Base-by-base conservation (phyloP, 2,329 filamentous ascomycete species). In the Arthrobotrys pseudoclavata region DNA sequence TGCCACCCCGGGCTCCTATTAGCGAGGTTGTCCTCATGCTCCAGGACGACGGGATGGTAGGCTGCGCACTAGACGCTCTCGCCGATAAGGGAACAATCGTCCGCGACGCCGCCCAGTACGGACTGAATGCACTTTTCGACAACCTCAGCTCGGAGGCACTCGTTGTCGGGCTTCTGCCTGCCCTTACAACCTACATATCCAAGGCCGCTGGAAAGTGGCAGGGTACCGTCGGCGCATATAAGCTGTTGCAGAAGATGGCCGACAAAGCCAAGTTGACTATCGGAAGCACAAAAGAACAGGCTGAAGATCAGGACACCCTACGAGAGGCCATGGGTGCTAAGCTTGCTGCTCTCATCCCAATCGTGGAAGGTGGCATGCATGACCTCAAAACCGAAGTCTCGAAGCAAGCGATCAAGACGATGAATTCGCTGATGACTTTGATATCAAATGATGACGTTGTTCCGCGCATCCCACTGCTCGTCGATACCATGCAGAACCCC, bases 361-460 rank as follows among this genome's bases (percentile, higher is more conserved):
- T 97, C 50, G 94, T 96, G 71, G 96, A 98, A 85, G 88, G 87
- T 67, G 93, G 93, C 81, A 98, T 99, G 95, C 94, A 97, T 85
- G 96, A 99, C 84, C 87, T 99, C 83, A 99, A 99, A 87, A 83
- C 86, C 57, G 96, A 98, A 83, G 91, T 92, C 88, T 90, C 40
- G 84, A 98, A 97, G 86, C 92, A 96, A 86, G 91, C 96, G n/a
- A 86, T 92, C 82, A 91, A 92, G 84, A 93, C 95, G 60, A 98
- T 99, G 95, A 92, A 89, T 82, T 92, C 93, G 40, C 87, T 99
- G 68, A 97, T 94, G 1, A 91, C 91, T 7, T 89, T 99, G 15
- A 88, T 99, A 57, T 94, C 94, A 83, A 99, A 99, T 87, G 96
- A 99, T 86, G 96, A 99, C 84, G 94, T 99, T 69, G 91, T 92